Evolutionary conservation across 768 basidiomycete genomes (phyloP), one percentile per base, ranked within the genome.

Genomic region (Lactarius tabidus): DNA sequence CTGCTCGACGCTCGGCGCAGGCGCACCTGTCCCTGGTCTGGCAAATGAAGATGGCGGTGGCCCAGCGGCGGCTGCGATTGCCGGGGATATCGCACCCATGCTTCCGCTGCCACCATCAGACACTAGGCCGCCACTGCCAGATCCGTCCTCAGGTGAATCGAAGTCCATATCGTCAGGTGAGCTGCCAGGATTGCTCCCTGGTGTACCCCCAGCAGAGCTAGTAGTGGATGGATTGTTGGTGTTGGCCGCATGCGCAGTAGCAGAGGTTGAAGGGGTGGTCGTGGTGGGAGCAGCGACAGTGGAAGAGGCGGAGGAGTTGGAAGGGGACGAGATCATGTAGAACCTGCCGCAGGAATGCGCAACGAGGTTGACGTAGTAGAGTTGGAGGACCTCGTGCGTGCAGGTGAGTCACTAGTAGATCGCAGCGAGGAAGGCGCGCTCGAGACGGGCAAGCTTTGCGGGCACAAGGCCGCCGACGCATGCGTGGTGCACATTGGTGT

Each of bases 331-430:
- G 33, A 8, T n/a, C n/a, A 33, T 33, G 33, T 33, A 33, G 33
- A 33, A 33, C 33, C 33, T 33, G 33, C 3, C 33, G 33, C 33
- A 3, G 3, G 33, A 33, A 8, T 33, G 33, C 33, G 33, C 8
- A 8, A 33, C 33, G 33, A 33, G 8, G 33, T 33, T 33, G 33
- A 33, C 33, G 33, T 33, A 33, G 4, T 33, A 33, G 33, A n/a
- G n/a, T n/a, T n/a, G n/a, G n/a, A n/a, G n/a, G n/a, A n/a, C n/a
- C n/a, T n/a, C n/a, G n/a, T n/a, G n/a, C n/a, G n/a, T n/a, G n/a
- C n/a, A n/a, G 95, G 87, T 93, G 74, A 99, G 80, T 71, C 88
- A 84, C 97, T 96, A 99, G 72, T 97, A 93, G 64, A 97, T 94
- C 73, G 88, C 87, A 62, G 33, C 33, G 33, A 33, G 33, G 75